phyloP scores from a whole-genome alignment of 257 asterid species.

The Handroanthus guayacan region DNA sequence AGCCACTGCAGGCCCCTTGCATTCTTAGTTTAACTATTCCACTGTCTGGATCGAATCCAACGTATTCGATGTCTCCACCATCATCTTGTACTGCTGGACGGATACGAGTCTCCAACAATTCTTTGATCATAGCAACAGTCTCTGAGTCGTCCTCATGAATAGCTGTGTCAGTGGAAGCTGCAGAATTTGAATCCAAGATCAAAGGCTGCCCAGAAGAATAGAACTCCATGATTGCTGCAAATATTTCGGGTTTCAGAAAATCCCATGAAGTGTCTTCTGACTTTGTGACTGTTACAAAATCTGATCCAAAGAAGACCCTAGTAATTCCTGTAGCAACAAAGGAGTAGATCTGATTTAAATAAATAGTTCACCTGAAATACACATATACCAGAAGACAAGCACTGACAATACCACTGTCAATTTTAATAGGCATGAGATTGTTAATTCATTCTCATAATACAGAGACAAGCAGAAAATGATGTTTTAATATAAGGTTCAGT shows the following conservation, averaged over 20 bases:
- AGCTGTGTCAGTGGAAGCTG: conserved; percentile 70
- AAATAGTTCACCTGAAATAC: background rate
- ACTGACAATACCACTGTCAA: background rate
- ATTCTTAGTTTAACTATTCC: conserved; percentile 67
- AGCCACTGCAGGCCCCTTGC: conserved; percentile 87
- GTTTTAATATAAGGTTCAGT: no score
- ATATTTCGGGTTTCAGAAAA: conserved; percentile 67
- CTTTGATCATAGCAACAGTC: conserved; percentile 80
- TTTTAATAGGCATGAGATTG: no score
- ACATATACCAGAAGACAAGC: background rate
- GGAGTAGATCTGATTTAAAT: background rate
- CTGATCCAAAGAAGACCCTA: conserved; percentile 72
- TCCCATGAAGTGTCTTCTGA: conserved; percentile 73
- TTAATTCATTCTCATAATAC: background rate
- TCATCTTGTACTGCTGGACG: conserved; percentile 83
- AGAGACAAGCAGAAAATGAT: background rate
- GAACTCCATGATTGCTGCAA: conserved; percentile 74
- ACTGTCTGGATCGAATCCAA: conserved; percentile 57
- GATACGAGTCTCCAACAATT: conserved; percentile 69
- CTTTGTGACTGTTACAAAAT: conserved; percentile 66
- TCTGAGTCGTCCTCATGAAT: conserved; percentile 72
- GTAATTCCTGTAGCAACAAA: conserved; percentile 52
- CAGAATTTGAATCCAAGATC: conserved; percentile 54
- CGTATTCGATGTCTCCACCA: conserved; percentile 73
- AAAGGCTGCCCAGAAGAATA: conserved; percentile 68